Evolutionary conservation across 129 eudicot genomes (phyloP).

Genomic region (Sambucus nigra): DNA sequence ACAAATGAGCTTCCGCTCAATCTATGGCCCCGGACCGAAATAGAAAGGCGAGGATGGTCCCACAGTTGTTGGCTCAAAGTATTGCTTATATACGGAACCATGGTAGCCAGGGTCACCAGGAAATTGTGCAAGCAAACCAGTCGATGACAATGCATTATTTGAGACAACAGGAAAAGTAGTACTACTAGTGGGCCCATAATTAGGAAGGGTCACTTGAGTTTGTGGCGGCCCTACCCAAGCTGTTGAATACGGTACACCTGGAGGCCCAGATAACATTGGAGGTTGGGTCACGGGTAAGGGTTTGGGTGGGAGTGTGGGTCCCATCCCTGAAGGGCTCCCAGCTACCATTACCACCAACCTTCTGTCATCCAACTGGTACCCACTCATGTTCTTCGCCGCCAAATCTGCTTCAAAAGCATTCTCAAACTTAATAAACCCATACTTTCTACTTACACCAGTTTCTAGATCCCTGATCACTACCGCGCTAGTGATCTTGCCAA

Average conservation of each 20-base stretch:
- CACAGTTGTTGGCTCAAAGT: neutral
- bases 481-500: constrained; percentile 15
- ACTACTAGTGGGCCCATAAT: neutral
- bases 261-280: constrained; percentile 4
- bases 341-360: constrained; percentile 23
- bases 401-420: constrained; percentile 13
- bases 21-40: neutral
- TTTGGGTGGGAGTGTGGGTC: too few species aligned
- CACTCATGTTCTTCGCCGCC: constrained; percentile 20
- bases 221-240: constrained; percentile 9
- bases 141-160: constrained; percentile 7
- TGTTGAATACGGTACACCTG: neutral
- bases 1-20: neutral
- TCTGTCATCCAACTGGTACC: constrained; percentile 21
- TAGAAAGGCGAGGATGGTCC: neutral
- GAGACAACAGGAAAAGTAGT: constrained; percentile 4
- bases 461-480: constrained; percentile 5
- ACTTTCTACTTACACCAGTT: constrained; percentile 22
- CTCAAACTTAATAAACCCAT: constrained; percentile 27
- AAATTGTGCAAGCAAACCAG: constrained; percentile 1
- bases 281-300: neutral
- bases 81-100: constrained; percentile 12
- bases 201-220: neutral
- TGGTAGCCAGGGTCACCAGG: constrained; percentile 20
- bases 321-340: constrained; percentile 10